Conservation (phyloP, 192 early-diverging fungal species). For the Podila horticola region DNA sequence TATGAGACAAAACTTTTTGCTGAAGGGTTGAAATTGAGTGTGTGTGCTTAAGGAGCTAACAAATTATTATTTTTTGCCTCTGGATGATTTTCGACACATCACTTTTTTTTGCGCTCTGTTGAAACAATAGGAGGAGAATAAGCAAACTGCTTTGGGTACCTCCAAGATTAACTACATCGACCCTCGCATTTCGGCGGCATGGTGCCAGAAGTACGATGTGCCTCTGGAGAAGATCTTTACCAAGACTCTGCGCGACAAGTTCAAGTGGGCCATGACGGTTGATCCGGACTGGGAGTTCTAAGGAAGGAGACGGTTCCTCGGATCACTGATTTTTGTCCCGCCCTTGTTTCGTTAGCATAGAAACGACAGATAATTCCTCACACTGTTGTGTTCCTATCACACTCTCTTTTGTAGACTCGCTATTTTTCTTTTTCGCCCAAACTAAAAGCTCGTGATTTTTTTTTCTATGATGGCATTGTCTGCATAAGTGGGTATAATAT, state of each 20-base stretch:
- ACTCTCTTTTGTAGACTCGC: no score
- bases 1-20: slow-evolving; percentile 19
- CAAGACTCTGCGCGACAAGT: slow-evolving; percentile 92
- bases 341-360: no score
- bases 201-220: slow-evolving; percentile 91
- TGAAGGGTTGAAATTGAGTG: not conserved
- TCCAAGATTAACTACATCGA: slow-evolving; percentile 99
- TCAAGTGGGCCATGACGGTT: slow-evolving; percentile 92
- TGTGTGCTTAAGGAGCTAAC: not conserved
- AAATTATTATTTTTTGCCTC: not conserved
- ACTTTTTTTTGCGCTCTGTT: not conserved
- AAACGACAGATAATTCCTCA: no score
- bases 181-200: slow-evolving; percentile 93
- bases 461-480: no score
- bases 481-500: no score
- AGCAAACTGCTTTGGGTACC: slow-evolving; percentile 93
- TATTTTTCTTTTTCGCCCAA: no score
- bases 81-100: not conserved
- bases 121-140: slow-evolving; percentile 86
- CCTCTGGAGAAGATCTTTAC: slow-evolving; percentile 95
- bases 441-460: no score
- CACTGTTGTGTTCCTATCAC: no score
- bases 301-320: not conserved
- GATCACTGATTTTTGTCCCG: no score
- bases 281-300: slow-evolving; percentile 70